Base-by-base conservation (phyloP, 1,284 basidiomycete genomes). In the Exobasidium cylindrosporum region DNA sequence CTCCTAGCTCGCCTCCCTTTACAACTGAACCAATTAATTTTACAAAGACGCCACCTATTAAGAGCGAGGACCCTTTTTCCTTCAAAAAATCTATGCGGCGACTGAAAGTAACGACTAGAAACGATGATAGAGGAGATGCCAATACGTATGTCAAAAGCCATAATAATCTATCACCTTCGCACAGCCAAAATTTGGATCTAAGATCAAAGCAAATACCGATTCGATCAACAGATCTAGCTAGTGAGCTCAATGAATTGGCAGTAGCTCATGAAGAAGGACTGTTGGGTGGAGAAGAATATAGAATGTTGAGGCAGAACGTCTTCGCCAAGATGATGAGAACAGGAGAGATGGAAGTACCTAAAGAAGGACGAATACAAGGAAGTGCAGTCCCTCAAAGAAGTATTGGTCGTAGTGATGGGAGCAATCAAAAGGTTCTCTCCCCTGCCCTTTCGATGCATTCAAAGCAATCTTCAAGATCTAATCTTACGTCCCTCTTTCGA, bases 241-340 rank as follows among this genome's bases (percentile, higher is more conserved):
- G 43, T 1, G 60, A 68, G 61, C 65, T 76, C 40, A 70, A 71
- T 59, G 73, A 76, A 57, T 66, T 76, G 5, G 72, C 73, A 2
- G 68, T 76, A n/a, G 66, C 70, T 49, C 68, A 72, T 23, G 70
- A 63, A 1, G 72, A 76, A 40, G 72, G 72, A 24, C 62, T 76
- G 10, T 66, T 76, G 23, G 63, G 64, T 23, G 68, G 70, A 24
- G 70, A 73, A 29, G 68, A 74, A 50, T 76, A 76, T 46, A 63
- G 73, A 7, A 61, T 63, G 10, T 61, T 76, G 17, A 62, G 73
- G 4, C 60, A 69, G 49, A 67, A 65, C 6, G 65, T 74, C 0
- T 74, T 76, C 30, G 66, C 71, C 28, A 47, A 64, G 21, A 70
- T 73, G 69, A 31, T 72, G 58, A 58, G 60, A 23, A 31, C 46